These are phyloP conservation scores for Sesbania bispinosa DNA, from an alignment of 306 rosid species.

Conservation along the genomic window DNA sequence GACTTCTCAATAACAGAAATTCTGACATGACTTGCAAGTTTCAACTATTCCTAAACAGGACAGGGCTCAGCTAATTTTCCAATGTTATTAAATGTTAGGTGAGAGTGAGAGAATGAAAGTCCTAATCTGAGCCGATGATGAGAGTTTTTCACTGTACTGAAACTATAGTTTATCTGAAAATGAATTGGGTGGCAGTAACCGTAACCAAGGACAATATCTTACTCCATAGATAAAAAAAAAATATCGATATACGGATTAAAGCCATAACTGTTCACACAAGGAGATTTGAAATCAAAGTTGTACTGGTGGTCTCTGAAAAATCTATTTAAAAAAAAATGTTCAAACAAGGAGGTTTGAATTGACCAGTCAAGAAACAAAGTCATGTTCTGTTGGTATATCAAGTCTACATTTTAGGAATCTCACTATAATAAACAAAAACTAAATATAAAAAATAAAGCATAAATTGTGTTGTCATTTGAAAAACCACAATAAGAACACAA, in stretches of 20 bases:
- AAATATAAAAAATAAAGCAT: background rate
- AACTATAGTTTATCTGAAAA: background rate
- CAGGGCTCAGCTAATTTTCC: background rate
- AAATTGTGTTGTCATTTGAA: background rate
- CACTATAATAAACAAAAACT: background rate
- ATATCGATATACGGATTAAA: background rate
- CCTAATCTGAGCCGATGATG: background rate
- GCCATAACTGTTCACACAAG: background rate
- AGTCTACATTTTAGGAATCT: background rate
- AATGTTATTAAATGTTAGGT: too few relatives aligned
- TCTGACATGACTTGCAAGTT: background rate
- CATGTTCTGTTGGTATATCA: background rate
- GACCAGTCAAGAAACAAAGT: background rate
- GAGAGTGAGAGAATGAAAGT: too few relatives aligned
- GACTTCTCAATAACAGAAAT: background rate
- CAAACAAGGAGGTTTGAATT: slow-evolving; percentile 8
- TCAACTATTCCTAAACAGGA: background rate
- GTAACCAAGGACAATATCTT: background rate
- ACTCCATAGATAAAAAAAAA: background rate
- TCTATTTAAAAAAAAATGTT: background rate
- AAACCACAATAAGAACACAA: background rate
- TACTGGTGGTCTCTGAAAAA: background rate
- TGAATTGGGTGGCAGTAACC: background rate
- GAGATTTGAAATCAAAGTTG: background rate
- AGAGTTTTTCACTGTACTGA: background rate